Evolutionary conservation across 2,329 filamentous ascomycete species (phyloP).

Genomic region (Botryosphaeria dothidea): DNA sequence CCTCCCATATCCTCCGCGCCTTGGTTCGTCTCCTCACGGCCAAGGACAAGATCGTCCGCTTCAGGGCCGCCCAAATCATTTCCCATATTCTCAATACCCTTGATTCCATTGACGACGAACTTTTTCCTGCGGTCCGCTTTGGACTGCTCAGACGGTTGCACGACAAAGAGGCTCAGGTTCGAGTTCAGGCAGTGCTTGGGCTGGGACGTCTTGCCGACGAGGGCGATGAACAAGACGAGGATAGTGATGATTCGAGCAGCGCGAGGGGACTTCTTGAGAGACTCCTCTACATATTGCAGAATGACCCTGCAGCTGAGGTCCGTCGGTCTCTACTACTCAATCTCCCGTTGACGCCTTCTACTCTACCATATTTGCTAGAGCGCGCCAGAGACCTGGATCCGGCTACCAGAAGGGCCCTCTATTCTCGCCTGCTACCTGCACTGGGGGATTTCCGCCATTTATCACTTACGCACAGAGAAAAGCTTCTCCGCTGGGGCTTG

Average conservation of each 20-base stretch:
- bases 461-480: constrained; percentile 91
- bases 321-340: constrained; percentile 85
- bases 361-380: constrained; percentile 85
- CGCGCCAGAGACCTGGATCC: constrained; percentile 87
- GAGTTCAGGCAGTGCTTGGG: constrained; percentile 87
- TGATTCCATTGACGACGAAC: constrained; percentile 85
- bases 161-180: constrained; percentile 91
- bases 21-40: constrained; percentile 75
- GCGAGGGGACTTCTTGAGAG: constrained; percentile 75
- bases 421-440: constrained; percentile 81
- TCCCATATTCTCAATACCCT: constrained; percentile 91
- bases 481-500: constrained; percentile 90
- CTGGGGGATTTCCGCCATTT: constrained; percentile 93
- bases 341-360: constrained; percentile 79
- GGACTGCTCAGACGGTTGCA: constrained; percentile 81
- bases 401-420: constrained; percentile 79
- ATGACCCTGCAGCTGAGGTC: constrained; percentile 93
- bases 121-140: constrained; percentile 80
- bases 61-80: constrained; percentile 84
- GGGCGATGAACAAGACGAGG: constrained; percentile 64
- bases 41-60: constrained; percentile 93
- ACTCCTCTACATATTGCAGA: constrained; percentile 84
- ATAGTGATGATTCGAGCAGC: constrained; percentile 66
- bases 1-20: constrained; percentile 69
- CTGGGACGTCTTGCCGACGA: constrained; percentile 77